phyloP scores from a whole-genome alignment of 352 stramenopile species.

The Globisporangium orthogonon region DNA sequence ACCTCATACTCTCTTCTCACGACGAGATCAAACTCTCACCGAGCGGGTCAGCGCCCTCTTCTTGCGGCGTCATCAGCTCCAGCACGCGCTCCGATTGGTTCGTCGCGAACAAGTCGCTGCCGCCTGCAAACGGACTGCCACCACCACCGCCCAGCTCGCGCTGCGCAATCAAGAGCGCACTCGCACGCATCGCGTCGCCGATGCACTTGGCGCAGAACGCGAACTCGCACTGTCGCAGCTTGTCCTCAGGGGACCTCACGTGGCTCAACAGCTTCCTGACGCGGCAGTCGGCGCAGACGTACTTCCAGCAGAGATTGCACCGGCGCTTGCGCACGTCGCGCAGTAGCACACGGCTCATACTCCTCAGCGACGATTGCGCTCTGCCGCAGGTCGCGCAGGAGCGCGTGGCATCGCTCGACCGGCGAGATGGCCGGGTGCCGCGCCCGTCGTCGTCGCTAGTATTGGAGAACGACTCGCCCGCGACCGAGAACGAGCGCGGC shows the following conservation, averaged over 20 bases:
- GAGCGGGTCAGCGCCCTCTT: too few relatives aligned
- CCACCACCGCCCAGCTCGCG: too few relatives aligned
- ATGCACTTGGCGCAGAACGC: background rate
- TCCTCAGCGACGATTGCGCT: background rate
- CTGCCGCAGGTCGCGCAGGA: background rate
- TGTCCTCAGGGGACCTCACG: background rate
- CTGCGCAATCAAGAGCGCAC: background rate
- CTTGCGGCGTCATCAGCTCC: too few relatives aligned
- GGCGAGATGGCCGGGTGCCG: background rate
- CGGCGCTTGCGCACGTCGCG: slow-evolving; percentile 2
- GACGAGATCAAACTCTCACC: too few relatives aligned
- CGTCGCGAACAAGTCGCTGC: too few relatives aligned
- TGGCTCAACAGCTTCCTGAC: slow-evolving; percentile 8
- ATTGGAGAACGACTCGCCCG: background rate
- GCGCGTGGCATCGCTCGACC: background rate
- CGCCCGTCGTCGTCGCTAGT: background rate
- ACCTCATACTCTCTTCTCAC: too few relatives aligned
- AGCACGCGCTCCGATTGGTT: too few relatives aligned
- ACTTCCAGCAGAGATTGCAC: background rate
- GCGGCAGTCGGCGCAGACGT: slow-evolving; percentile 6
- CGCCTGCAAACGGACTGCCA: too few relatives aligned
- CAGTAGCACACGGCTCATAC: background rate
- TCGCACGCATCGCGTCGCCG: background rate
- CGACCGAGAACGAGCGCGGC: background rate
- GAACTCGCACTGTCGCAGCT: slow-evolving; percentile 1